These are phyloP conservation scores for Xylariomycetidae sp. DNA, from an alignment of 2,329 filamentous ascomycete genomes.

Conservation along the genomic window DNA sequence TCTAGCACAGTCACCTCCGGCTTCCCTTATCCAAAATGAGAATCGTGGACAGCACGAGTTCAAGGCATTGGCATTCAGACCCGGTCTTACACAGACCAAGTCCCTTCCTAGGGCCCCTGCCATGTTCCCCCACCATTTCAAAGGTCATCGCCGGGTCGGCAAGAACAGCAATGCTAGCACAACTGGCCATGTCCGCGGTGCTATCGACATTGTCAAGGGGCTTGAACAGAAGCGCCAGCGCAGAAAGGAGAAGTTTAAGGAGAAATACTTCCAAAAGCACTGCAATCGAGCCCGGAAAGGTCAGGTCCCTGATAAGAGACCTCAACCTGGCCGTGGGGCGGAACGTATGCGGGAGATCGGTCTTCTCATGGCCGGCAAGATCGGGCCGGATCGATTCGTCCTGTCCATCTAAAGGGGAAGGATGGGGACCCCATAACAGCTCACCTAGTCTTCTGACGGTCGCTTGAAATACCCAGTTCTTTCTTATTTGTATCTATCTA, in stretches of 20 bases:
- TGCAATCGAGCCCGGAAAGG: slow-evolving; percentile 77
- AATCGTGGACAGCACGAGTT: slow-evolving; percentile 31
- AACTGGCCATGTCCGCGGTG: slow-evolving; percentile 74
- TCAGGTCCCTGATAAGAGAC: slow-evolving; percentile 56
- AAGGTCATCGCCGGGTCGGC: slow-evolving; percentile 32
- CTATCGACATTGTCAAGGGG: slow-evolving; percentile 95
- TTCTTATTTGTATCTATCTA: slow-evolving; percentile 4
- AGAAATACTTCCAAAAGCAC: slow-evolving; percentile 76
- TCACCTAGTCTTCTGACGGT: slow-evolving; percentile 6
- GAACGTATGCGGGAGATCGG: slow-evolving; percentile 93
- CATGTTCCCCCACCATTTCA: slow-evolving; percentile 55
- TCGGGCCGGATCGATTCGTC: slow-evolving; percentile 70
- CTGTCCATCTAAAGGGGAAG: slow-evolving; percentile 68
- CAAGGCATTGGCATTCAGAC: slow-evolving; percentile 51
- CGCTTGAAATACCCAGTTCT: slow-evolving; percentile 7
- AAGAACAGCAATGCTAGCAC: slow-evolving; percentile 28
- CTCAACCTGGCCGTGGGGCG: slow-evolving; percentile 78
- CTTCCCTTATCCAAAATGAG: slow-evolving; percentile 18
- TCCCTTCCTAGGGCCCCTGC: slow-evolving; percentile 79
- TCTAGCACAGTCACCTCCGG: slow-evolving; percentile 41
- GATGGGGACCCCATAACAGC: too few relatives aligned
- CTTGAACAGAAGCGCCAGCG: slow-evolving; percentile 91
- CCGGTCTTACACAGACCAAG: slow-evolving; percentile 71
- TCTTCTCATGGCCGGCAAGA: slow-evolving; percentile 79
- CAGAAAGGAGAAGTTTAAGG: slow-evolving; percentile 77